These are phyloP conservation scores for Ophiocordyceps unilateralis DNA, from an alignment of 2,329 filamentous ascomycete species.

Conservation along the genomic window DNA sequence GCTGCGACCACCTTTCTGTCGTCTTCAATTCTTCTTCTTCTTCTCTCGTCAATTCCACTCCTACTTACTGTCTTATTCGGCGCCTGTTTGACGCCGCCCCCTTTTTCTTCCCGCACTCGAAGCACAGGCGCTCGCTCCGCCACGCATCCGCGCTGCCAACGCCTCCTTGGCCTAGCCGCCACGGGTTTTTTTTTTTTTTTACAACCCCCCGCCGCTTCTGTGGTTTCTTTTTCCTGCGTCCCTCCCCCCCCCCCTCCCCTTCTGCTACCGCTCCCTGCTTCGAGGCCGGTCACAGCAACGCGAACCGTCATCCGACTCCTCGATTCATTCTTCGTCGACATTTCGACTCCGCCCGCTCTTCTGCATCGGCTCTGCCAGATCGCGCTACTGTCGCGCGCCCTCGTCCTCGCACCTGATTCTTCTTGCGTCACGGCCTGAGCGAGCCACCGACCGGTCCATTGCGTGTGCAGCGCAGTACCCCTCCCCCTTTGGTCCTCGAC, in stretches of 20 bases:
- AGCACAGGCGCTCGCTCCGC: neutral
- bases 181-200: neutral
- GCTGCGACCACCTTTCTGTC: neutral
- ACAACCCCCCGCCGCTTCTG: neutral
- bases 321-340: too few species aligned
- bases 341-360: slow-evolving; percentile 1
- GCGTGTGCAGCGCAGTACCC: neutral
- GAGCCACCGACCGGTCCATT: slow-evolving; percentile 1
- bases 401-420: neutral
- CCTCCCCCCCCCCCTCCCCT: slow-evolving; percentile 3
- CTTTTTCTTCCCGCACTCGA: neutral
- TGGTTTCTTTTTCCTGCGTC: too few species aligned
- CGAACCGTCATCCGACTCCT: neutral
- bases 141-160: neutral
- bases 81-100: neutral
- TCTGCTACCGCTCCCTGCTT: slow-evolving; percentile 1
- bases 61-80: neutral
- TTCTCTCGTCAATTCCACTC: neutral
- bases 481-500: neutral
- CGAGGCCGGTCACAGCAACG: neutral
- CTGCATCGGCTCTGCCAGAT: slow-evolving; percentile 6
- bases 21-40: slow-evolving; percentile 1
- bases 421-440: neutral
- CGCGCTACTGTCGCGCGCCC: neutral
- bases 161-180: neutral